Base-by-base conservation (phyloP, 2,329 filamentous ascomycete species). In the Alternaria rosae region DNA sequence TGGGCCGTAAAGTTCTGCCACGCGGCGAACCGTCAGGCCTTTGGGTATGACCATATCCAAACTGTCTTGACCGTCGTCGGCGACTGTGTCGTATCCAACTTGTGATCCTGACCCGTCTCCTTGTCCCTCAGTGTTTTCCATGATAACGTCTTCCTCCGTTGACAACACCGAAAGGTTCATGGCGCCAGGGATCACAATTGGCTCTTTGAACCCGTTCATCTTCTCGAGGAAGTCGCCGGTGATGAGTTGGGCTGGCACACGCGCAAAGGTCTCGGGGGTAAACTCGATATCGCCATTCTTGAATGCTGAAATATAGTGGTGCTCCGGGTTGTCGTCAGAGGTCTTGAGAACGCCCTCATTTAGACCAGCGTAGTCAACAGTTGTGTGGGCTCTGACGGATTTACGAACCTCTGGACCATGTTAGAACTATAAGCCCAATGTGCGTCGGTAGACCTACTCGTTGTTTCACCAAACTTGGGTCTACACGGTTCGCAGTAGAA, bases 1-100 rank as follows among this genome's bases (percentile, higher is more conserved):
- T 5, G 84, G 84, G 0, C 89, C 89, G 65, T 89, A 89, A 26
- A 91, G 80, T 66, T 91, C 86, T 44, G 86, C 85, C 21, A 91
- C 88, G 54, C 85, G 82, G 28, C 87, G 84, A 28, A 91, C 88
- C 1, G 88, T 91, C 45, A 91, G 79, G 30, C 85, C 85, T 66
- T 86, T 80, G 3, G 89, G 89, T 65, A 91, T 89, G 25, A 91
- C 86, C 89, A 91, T 91, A 67, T 88, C 89, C 23, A 91, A 79
- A 60, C 83, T 83, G 73, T 91, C 89, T 74, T 90, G 88, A 17
- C 88, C 86, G 70, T 87, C 84, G 68, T 90, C 86, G n/a, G 76
- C 75, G 7, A 83, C 79, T n/a, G 76, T 74, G 62, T 85, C 81
- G 60, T 82, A 82, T 58, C 86, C 79, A 47, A 84, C 84, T 56